Base-by-base conservation (phyloP, 768 basidiomycete species). In the Cystobasidium ongulense region DNA sequence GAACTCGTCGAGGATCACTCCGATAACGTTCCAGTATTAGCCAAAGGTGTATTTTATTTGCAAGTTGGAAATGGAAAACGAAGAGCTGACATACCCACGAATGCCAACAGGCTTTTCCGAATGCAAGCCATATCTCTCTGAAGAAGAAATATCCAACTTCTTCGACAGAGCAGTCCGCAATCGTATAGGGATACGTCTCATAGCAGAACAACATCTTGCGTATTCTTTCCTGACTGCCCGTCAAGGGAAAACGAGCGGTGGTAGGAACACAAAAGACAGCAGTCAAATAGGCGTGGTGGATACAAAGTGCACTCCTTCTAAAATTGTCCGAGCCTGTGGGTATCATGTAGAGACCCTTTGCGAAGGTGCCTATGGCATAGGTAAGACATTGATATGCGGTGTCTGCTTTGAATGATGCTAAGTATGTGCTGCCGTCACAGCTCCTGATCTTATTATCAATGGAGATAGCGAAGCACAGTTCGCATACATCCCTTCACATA, bases 191-290 rank as follows among this genome's bases (percentile, higher is more conserved):
- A 87, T 93, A 33, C 88, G 92, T 38, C 83, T 94, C 71, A 90
- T 93, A 74, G 92, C 91, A 43, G 92, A 94, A 80, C 92, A 94
- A 78, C 92, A 94, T 80, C 90, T 94, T 41, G 87, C 90, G 10
- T 84, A 94, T 52, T 89, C 91, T 0, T 87, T 86, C 71, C 75
- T 33, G 57, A 46, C 33, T 21, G 73, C 54, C 52, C 33, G 31
- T 67, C 43, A 67, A 52, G 65, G 38, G 18, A 50, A 41, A 52
- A 13, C 21, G 39, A 41, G 39, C 17, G 65, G 38, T 33, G 38
- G 65, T 39, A 21, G 36, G 13, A 64, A 27, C 33, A 82, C 84
- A 57, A 81, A 36, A 63, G 11, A 27, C 35, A 63, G 52, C 5
- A 68, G 62, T n/a, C 67, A 76, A 25, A 59, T 88, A 27, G 92